phyloP scores from a whole-genome alignment of 352 stramenopile genomes.

The Phytophthora idaei region DNA sequence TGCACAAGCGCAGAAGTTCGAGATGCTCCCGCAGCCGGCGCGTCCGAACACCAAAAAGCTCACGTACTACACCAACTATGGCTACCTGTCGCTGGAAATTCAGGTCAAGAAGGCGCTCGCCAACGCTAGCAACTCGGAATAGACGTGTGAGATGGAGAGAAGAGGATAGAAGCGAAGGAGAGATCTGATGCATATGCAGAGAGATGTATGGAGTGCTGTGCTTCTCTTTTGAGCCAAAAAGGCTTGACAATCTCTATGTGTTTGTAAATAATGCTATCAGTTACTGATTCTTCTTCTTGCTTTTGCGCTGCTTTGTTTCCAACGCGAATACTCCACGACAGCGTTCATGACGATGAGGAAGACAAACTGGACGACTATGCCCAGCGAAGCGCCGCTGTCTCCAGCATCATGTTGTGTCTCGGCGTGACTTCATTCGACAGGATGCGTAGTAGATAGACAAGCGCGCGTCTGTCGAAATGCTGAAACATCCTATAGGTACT shows the following conservation, averaged over 20 bases:
- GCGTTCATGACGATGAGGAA: too few species aligned
- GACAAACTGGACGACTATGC: too few species aligned
- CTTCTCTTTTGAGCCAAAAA: constrained; percentile 14
- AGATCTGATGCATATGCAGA: not conserved
- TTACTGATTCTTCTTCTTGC: too few species aligned
- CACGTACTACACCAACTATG: constrained; percentile 96
- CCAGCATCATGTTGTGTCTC: too few species aligned
- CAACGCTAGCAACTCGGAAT: constrained; percentile 47
- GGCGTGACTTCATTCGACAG: too few species aligned
- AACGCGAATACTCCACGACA: too few species aligned
- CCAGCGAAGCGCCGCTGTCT: too few species aligned
- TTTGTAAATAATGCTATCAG: constrained; percentile 3
- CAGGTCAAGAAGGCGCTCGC: constrained; percentile 90
- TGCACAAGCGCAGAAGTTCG: constrained; percentile 97
- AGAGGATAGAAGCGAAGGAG: not conserved
- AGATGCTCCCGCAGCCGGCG: constrained; percentile 92
- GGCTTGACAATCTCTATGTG: constrained; percentile 3
- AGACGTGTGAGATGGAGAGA: constrained; percentile 6
- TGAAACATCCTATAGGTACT: too few species aligned
- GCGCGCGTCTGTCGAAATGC: too few species aligned
- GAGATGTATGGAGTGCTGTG: constrained; percentile 8
- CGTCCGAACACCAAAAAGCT: constrained; percentile 96
- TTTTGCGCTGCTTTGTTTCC: too few species aligned
- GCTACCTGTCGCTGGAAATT: constrained; percentile 97
- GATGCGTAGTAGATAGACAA: too few species aligned